Evolutionary conservation across 768 basidiomycete genomes (phyloP), one percentile per base, ranked within the genome.

Genomic region (Mycena capillaripes): DNA sequence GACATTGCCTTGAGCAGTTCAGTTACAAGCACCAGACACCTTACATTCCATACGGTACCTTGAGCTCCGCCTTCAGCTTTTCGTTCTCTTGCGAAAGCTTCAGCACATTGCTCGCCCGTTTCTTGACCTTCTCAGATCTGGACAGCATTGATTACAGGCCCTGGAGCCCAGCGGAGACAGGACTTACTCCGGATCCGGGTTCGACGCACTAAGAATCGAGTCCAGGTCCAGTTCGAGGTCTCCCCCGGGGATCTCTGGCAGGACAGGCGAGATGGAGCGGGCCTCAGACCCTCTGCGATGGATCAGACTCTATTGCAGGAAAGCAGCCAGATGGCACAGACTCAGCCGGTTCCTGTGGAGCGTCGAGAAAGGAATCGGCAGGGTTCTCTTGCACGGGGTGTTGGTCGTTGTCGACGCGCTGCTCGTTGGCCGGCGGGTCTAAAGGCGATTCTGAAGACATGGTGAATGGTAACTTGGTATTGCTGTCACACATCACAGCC

Each of bases 31-130:
- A 58, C 38, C 38, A 38, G n/a, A n/a, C 9, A 34, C 17, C 34
- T 19, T 63, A 6, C 53, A 29, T 66, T 57, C 40, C 34, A 42
- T 25, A 68, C 62, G 32, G 19, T 71, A 75, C 73, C 70, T 72
- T 90, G 77, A 95, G 87, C 81, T 94, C 90, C 59, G 88, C 91
- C 81, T 92, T 91, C 71, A 95, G 84, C 80, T 91, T 92, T 80
- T 93, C 92, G 80, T 95, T 92, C 85, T 95, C 94, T 83, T 92
- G 86, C 25, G 92, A 86, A 40, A 95, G 85, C 78, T 92, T 93
- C 78, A 93, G 80, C 69, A 95, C 92, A 80, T 92, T 94, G 76
- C 91, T 93, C 48, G 90, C 91, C 72, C 94, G 90, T 82, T 94
- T 95, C 79, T 93, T 84, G 32, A 88, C 82, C 80, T 87, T 88